These are phyloP conservation scores for Ascochyta clinopodiicola DNA, from an alignment of 2,329 filamentous ascomycete species.

Conservation along the genomic window DNA sequence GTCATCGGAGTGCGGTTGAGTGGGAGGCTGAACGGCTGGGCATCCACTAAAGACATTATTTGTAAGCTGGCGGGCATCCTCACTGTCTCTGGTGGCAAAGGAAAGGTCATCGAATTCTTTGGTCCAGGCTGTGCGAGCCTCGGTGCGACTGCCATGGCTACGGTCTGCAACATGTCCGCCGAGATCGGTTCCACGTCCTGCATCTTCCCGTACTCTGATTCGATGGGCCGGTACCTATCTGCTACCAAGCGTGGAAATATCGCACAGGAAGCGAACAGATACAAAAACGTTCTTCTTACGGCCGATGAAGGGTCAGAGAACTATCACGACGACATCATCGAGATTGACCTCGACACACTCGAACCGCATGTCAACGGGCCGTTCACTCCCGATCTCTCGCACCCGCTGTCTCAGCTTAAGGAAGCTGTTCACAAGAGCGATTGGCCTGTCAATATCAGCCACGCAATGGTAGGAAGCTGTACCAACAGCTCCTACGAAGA, in stretches of 20 bases:
- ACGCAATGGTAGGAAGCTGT: slow-evolving; percentile 45
- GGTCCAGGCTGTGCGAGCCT: slow-evolving; percentile 43
- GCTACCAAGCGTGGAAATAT: slow-evolving; percentile 39
- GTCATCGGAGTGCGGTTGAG: slow-evolving; percentile 42
- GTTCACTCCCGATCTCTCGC: slow-evolving; percentile 46
- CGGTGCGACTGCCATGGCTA: slow-evolving; percentile 48
- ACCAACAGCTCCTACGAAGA: slow-evolving; percentile 50
- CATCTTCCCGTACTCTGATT: slow-evolving; percentile 46
- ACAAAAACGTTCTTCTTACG: slow-evolving; percentile 32
- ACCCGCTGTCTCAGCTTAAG: slow-evolving; percentile 42
- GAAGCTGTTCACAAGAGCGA: slow-evolving; percentile 31
- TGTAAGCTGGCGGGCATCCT: slow-evolving; percentile 47
- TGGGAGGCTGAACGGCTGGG: slow-evolving; percentile 41
- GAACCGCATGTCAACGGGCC: slow-evolving; percentile 49
- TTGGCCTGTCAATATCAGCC: slow-evolving; percentile 41
- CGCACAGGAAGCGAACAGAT: slow-evolving; percentile 25
- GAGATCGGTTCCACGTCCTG: slow-evolving; percentile 49
- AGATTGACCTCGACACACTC: slow-evolving; percentile 44
- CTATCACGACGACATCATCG: slow-evolving; percentile 46
- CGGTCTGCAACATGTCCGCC: slow-evolving; percentile 50
- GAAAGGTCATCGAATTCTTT: slow-evolving; percentile 48
- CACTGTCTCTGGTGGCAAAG: slow-evolving; percentile 46
- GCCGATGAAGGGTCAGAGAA: slow-evolving; percentile 41
- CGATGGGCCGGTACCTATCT: slow-evolving; percentile 43
- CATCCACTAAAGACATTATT: slow-evolving; percentile 48